phyloP scores from a whole-genome alignment of 768 basidiomycete species.

The Filobasidium wieringae region DNA sequence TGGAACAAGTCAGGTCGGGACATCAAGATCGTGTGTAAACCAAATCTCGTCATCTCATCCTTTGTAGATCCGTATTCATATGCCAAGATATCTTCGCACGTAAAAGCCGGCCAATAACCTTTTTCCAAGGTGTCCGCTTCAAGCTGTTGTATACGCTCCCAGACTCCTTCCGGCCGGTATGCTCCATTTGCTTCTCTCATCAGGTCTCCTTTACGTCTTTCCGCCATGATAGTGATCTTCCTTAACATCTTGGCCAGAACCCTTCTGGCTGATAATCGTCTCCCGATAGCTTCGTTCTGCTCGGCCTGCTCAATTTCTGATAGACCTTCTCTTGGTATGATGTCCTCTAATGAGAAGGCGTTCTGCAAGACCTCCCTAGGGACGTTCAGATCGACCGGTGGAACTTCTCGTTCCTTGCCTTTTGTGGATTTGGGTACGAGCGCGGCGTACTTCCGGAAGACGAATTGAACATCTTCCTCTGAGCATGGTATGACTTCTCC shows the following conservation, averaged over 20 bases:
- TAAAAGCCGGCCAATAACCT: background rate
- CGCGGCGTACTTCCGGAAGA: constrained; percentile 19
- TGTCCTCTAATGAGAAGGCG: background rate
- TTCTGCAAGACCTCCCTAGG: background rate
- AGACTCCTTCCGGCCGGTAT: constrained; percentile 50
- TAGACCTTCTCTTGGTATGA: background rate
- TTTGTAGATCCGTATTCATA: background rate
- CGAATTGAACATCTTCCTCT: constrained; percentile 32
- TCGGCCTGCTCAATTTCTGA: background rate
- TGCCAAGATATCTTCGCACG: constrained; percentile 5
- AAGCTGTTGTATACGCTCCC: constrained; percentile 42
- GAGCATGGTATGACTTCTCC: constrained; percentile 31
- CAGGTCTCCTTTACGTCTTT: constrained; percentile 35
- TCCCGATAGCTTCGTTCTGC: constrained; percentile 2
- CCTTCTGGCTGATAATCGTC: constrained; percentile 52
- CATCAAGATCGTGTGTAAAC: constrained; percentile 31
- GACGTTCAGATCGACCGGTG: background rate
- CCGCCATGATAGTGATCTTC: constrained; percentile 45
- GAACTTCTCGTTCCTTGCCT: background rate
- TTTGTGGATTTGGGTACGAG: background rate
- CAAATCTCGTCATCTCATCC: constrained; percentile 13
- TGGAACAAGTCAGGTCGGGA: constrained; percentile 26
- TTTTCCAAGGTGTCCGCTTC: background rate
- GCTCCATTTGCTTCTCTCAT: constrained; percentile 42
- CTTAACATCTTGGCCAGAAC: constrained; percentile 54